Base-by-base conservation (phyloP, 257 asterid genomes). In the Buddleja alternifolia region DNA sequence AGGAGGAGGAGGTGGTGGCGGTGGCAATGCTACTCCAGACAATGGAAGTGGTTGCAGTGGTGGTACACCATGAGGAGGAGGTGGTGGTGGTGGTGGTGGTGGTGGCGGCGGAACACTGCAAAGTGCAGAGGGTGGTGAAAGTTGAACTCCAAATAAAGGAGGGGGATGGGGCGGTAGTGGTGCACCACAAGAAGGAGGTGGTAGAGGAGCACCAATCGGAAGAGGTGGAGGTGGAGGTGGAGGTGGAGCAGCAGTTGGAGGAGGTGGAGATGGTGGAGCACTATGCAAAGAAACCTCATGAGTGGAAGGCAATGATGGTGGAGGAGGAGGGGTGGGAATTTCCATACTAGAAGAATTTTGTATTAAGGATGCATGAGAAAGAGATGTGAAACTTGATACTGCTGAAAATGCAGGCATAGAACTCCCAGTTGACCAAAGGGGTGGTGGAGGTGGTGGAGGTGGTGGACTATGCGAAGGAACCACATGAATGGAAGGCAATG, bases 391-490 rank as follows among this genome's bases (percentile, higher is more conserved):
- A 69, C 80, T 63, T 12, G 72, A 39, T 68, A 64, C 60, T 47
- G 51, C 42, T 46, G 46, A 11, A 70, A 76, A 69, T 56, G 56
- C 39, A 16, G 60, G 25, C 69, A 66, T 7, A 60, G 67, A 67
- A 80, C 66, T 47, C 37, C 48, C 66, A 53, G 24, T 42, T 46
- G 86, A 63, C 76, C 75, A 76, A 0, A 67, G 48, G 0, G 73
- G 78, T 5, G 85, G 71, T 25, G 72, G 69, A 19, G 75, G 71
- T 24, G 67, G 25, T 19, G 76, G 71, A 57, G 82, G 80, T 14
- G 83, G 55, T 47, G 82, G 78, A 12, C 60, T 61, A 8, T 64
- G 79, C 34, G 76, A 53, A 23, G 75, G 68, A 19, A 53, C 24
- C 12, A 29, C 73, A 20, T 52, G 70, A n/a, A 56, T 63, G 9